Base-by-base conservation (phyloP, 192 early-diverging fungal genomes). In the Mortierella hygrophila region DNA sequence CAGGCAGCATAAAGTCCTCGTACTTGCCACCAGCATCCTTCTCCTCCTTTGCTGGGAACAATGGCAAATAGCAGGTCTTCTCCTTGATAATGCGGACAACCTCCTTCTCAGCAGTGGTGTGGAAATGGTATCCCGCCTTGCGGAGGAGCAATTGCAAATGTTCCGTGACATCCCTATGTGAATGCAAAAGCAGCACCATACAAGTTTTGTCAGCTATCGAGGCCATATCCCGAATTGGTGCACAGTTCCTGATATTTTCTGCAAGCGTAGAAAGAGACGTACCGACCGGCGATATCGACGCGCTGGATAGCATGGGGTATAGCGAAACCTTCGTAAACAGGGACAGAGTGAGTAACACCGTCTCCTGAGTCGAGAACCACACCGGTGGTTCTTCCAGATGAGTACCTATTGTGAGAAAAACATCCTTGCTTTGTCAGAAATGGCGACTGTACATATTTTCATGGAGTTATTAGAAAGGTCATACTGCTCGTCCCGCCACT, bases 301-400 rank as follows among this genome's bases (percentile, higher is more conserved):
- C 98, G 92, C 47, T 95, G 92, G 60, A 99, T 97, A 37, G 97
- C 98, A 79, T 99, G 95, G 21, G 96, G 96, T 74, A 99, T 94
- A 63, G 97, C 97, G 85, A 98, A 99, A 42, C 98, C 98, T 89
- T 99, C 98, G 85, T 95, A 99, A 0, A 99, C 97, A 47, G 98
- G 98, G 13, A 99, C 96, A 11, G 97, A 89, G 75, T 99, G 98
- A 29, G 97, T 96, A 4, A 98, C 98, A 73, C 98, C 98, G 81
- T 99, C 98, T 60, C 98, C 98, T 9, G 97, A 94, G 85, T 99
- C 98, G 26, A 99, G 91, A 18, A 99, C 98, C 37, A 99, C 93
- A 68, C 98, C 98, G 13, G 98, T 99, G 20, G 98, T 99, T 82
- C 98, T 92, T 68, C 98, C 98, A 49, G 97, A 99, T 11, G 97